phyloP scores from a whole-genome alignment of 208 protist species.

The Leishmania mexicana region DNA sequence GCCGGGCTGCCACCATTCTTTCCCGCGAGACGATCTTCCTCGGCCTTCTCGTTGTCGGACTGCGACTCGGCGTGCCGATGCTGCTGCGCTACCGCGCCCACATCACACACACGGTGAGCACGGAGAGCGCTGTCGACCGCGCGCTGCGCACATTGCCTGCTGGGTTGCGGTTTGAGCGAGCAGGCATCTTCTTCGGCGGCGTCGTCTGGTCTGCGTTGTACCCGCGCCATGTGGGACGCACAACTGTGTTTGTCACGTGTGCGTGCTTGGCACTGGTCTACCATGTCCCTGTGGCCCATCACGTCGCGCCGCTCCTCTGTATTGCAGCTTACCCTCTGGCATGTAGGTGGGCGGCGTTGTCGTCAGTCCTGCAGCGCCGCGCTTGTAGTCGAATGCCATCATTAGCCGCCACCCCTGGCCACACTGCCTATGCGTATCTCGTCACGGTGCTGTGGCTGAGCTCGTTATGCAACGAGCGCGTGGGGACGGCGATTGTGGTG shows the following conservation, averaged over 20 bases:
- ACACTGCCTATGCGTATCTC: constrained; percentile 39
- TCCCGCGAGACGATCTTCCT: constrained; percentile 12
- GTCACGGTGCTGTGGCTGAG: constrained; percentile 50
- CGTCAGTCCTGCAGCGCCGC: neutral
- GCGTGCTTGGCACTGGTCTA: constrained; percentile 31
- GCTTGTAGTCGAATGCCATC: neutral
- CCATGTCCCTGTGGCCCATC: constrained; percentile 48
- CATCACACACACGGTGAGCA: constrained; percentile 59
- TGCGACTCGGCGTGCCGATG: constrained; percentile 38
- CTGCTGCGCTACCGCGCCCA: constrained; percentile 52
- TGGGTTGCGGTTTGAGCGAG: constrained; percentile 18
- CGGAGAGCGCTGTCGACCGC: constrained; percentile 36
- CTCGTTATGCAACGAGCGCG: constrained; percentile 58
- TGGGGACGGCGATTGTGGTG: constrained; percentile 41
- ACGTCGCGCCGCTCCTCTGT: constrained; percentile 43
- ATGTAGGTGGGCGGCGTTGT: neutral
- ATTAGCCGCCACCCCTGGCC: neutral
- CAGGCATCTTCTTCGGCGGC: constrained; percentile 29
- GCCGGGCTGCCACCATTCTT: neutral
- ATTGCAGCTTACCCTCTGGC: constrained; percentile 1
- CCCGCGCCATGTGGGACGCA: constrained; percentile 1
- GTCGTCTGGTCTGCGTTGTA: constrained; percentile 22
- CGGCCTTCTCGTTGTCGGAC: constrained; percentile 19
- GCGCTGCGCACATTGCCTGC: constrained; percentile 12
- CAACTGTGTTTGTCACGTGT: constrained; percentile 3